Base-by-base conservation (phyloP, 1,139 yeast species). In the Kodamaea alishanica region DNA sequence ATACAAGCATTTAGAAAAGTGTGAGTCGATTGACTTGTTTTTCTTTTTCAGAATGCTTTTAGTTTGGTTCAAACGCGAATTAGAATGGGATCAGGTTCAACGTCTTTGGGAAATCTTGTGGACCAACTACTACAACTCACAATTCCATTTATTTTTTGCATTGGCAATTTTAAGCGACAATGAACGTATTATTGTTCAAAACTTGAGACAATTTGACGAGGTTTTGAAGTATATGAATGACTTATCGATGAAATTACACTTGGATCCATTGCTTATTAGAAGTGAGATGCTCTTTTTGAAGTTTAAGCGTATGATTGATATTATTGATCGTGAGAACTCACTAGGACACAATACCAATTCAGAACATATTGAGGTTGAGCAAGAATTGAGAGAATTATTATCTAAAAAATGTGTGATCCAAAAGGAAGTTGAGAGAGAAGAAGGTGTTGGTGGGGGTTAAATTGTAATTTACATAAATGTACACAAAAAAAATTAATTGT, bases 61-160 rank as follows among this genome's bases (percentile, higher is more conserved):
- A 32, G 97, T 92, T 3, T 89, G 97, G 96, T 94, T 78, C 59
- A 92, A 94, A 58, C 78, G 99, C 38, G 99, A 92, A 57, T 83
- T 94, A 47, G 76, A 74, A 29, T 88, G 94, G 77, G 77, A 79
- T 39, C 89, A 87, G 44, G 87, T 88, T 2, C 65, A 85, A 52
- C 67, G 77, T 25, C 70, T 92, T 30, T 92, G 97, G 98, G 97
- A 94, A 56, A 80, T 85, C 1, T 67, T 92, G 42, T 88, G 95
- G 83, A 90, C 97, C 0, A 94, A 92, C 61, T 83, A 67, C 55
- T 80, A 85, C 53, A 77, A 90, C 1, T 80, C 92, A 8, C 97
- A 92, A 57, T 89, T 84, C 58, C 95, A 89, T 51, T 63, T 92
- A 33, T 89, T 92, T 55, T 74, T 92, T 52, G 94, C 96, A 12